Evolutionary conservation across 2,329 filamentous ascomycete species (phyloP), one percentile per base, ranked within the genome.

Genomic region (Fusarium sp.): DNA sequence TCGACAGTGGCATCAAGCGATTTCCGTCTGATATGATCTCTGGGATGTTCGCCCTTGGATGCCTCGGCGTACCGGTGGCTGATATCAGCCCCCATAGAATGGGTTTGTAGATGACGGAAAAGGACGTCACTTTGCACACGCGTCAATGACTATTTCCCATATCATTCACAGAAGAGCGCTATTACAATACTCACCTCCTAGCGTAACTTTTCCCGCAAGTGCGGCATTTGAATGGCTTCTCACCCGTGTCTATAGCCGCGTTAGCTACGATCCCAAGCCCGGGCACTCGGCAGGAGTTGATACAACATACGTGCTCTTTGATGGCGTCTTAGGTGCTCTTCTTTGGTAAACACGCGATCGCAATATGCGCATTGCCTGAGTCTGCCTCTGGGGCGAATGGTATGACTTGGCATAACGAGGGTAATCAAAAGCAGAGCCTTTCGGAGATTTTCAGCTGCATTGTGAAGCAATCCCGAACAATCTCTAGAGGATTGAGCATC

Each of bases 251-350:
- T 65, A 11, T 18, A 4, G 4, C 9, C 10, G 8, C 4, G 20
- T 61, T 16, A 44, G 38, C 49, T 13, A 9, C 3, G 3, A 34
- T 18, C 16, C 10, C 16, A 20, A n/a, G 29, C 2, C 1, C 2
- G 7, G 16, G 10, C n/a, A 20, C 4, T 11, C 9, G 6, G 3
- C 11, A 23, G n/a, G 6, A 18, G 20, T 14, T 51, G 11, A 2
- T 20, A 10, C 10, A 11, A n/a, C 62, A 8, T 58, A 62, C 62
- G 62, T 6, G 53, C 20, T 62, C 62, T 62, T 36, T 65, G 44
- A 3, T 65, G 62, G 5, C 62, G 62, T 25, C 54, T 65, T 5
- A 62, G 31, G 38, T 65, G 62, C 38, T 65, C 62, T 6, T 65
- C 62, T 5, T 65, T 65, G 9, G 59, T 65, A 23, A 65, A 65